Evolutionary conservation across 129 eudicot genomes (phyloP), one percentile per base, ranked within the genome.

Genomic region (Scalesia atractyloides): DNA sequence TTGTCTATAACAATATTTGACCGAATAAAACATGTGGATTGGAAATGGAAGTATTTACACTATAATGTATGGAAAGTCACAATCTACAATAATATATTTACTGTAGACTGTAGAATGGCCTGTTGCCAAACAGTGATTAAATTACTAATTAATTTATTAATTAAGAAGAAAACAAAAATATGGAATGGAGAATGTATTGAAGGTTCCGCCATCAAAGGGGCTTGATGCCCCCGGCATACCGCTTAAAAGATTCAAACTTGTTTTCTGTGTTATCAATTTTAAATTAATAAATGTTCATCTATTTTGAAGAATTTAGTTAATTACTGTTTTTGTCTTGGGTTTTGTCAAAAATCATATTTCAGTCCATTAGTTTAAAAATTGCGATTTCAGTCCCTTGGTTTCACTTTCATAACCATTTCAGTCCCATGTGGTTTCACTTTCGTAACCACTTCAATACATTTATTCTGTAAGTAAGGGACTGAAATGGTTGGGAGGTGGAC

Each of bases 181-280:
- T 9, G 46, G 19, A 19, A 44, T 65, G 13, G 58, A 67, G 72
- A 67, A 48, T 67, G 72, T 13, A 24, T 47, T 67, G 72, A 67
- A 48, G 41, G 19, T 49, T 47, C 72, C 72, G 72, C 72, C 72
- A 67, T 67, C 16, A 47, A 67, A 67, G 72, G 72, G 47, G 20
- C 41, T 64, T 26, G 69, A 66, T 20, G 56, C 69, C 52, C 41
- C 22, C 57, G 72, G 43, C 52, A 5, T 66, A 46, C 48, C 72
- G 72, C 57, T 46, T 66, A 36, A 66, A 20, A 44, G 6, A 15
- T 61, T 61, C 66, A 61, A 30, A 61, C 17, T 9, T 16, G 7
- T 24, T 43, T 14, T 41, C 17, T 64, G 41, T 41, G 46, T 41
- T 41, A 41, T 12, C 9, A 0, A 0, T 41, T 41, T 41, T 9